Conservation (phyloP, 305 asterid genomes). For the Fraxinus nigra region DNA sequence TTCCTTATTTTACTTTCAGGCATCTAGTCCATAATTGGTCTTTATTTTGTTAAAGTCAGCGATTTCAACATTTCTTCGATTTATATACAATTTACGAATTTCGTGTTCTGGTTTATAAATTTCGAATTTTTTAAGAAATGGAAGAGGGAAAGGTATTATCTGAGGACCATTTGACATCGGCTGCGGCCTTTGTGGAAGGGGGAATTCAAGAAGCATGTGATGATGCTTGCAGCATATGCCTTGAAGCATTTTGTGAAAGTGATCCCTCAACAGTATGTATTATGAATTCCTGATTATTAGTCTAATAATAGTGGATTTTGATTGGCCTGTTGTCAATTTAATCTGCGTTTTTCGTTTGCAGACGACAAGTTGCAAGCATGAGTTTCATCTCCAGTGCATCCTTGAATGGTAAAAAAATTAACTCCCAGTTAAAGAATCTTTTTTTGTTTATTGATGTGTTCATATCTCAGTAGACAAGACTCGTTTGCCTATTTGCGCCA, state of each 20-base stretch:
- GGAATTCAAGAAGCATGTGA: constrained; percentile 88
- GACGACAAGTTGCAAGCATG: constrained; percentile 90
- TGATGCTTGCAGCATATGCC: constrained; percentile 93
- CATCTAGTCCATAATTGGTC: neutral
- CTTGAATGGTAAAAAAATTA: constrained; percentile 63
- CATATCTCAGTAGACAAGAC: neutral
- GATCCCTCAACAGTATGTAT: constrained; percentile 71
- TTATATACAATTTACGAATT: neutral
- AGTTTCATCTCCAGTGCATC: constrained; percentile 84
- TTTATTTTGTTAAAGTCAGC: neutral
- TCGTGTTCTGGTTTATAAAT: constrained; percentile 9
- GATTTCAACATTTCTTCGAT: neutral
- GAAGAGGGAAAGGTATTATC: constrained; percentile 55
- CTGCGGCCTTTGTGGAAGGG: constrained; percentile 88
- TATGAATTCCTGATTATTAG: neutral
- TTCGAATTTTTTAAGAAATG: constrained; percentile 46
- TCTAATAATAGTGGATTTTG: neutral
- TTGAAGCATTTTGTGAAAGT: constrained; percentile 67
- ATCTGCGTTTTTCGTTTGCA: constrained; percentile 27
- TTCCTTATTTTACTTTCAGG: neutral
- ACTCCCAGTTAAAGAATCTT: neutral
- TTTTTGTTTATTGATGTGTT: neutral
- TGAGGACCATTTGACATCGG: constrained; percentile 66
- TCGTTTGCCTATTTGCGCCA: neutral
- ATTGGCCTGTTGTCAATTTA: constrained; percentile 13